Evolutionary conservation across 2,329 filamentous ascomycete genomes (phyloP), one percentile per base, ranked within the genome.

Genomic region (Ceratocystiopsis minuta): DNA sequence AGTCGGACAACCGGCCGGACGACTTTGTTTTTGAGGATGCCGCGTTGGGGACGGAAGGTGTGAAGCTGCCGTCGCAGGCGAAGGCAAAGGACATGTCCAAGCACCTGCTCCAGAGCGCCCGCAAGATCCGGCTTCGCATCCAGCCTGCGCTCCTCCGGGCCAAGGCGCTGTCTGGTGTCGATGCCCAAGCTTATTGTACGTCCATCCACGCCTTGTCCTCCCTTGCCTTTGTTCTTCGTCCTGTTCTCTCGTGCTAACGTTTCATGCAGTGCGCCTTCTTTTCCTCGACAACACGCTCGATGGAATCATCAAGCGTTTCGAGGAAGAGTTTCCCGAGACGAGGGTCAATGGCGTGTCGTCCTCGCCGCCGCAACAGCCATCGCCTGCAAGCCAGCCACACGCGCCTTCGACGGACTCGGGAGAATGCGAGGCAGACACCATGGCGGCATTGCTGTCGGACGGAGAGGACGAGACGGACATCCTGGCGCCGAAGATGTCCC

Each of bases 281-380:
- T 94, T 94, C 70, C 72, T 98, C 28, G 86, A 95, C 53, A 68
- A 80, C 46, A 96, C 90, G 0, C 68, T 98, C 11, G 72, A 86
- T 53, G 79, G 80, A 50, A 95, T 96, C 62, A 96, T 96, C 54
- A 78, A 84, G 55, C 80, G 90, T 24, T 98, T 96, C 55, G 90
- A 96, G 57, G 82, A 93, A 55, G 88, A 96, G 58, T 96, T 86
- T 53, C 90, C 90, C 0, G 88, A 96, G 55, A 92, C 83, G 1
- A 76, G 84, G 33, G 65, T 64, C 39, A 52, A 55, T 33, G 53
- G 53, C 16, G 46, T 53, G 5, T 55, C 54, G 1, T 44, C 51
- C n/a, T 49, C 51, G 11, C 20, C 20, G 20, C 4, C 20, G 20
- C 24, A 28, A n/a, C 38, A 48, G 7, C 49, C 36, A 44, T 39